A percentile compares a stretch with the other conserved stretches of the same genome.
Evolutionary conservation across 208 protist species (phyloP).

Genomic region (Novymonas esmeraldas): DNA sequence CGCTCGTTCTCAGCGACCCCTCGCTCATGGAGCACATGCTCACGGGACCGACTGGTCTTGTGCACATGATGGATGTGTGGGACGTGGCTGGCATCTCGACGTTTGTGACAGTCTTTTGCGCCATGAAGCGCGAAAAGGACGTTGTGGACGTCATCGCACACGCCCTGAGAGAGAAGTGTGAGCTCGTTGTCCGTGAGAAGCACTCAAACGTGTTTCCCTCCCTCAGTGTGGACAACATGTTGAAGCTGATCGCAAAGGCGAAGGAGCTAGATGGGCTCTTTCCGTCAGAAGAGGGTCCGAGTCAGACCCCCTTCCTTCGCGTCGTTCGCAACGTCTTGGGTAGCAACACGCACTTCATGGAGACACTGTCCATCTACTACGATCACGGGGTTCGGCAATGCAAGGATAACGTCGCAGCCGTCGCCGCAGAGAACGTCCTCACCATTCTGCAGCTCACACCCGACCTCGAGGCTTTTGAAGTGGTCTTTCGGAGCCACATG

Average conservation of each 20-base stretch:
- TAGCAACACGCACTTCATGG: constrained; percentile 44
- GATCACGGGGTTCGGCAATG: constrained; percentile 46
- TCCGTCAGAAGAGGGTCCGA: constrained; percentile 13
- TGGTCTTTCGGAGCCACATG: constrained; percentile 53
- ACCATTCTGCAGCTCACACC: constrained; percentile 55
- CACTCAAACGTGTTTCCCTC: constrained; percentile 16
- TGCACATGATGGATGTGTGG: constrained; percentile 19
- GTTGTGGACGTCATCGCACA: constrained; percentile 26
- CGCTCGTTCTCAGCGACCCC: constrained; percentile 20
- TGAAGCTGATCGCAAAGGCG: constrained; percentile 24
- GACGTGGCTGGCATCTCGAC: constrained; percentile 23
- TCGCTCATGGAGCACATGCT: constrained; percentile 23
- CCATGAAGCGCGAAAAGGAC: constrained; percentile 27
- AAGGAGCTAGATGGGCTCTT: constrained; percentile 27
- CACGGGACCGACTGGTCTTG: constrained; percentile 20
- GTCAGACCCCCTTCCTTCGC: constrained; percentile 23
- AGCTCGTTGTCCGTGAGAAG: constrained; percentile 11
- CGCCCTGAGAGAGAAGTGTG: constrained; percentile 20
- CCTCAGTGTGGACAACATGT: constrained; percentile 22
- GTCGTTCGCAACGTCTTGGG: constrained; percentile 43
- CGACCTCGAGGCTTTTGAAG: constrained; percentile 74
- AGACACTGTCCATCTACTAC: constrained; percentile 61
- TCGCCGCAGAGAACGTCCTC: constrained; percentile 38
- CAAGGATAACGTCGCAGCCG: constrained; percentile 19
- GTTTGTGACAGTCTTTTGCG: constrained; percentile 27